Base-by-base conservation (phyloP, 164 flowering plant species). In the Stephania japonica region DNA sequence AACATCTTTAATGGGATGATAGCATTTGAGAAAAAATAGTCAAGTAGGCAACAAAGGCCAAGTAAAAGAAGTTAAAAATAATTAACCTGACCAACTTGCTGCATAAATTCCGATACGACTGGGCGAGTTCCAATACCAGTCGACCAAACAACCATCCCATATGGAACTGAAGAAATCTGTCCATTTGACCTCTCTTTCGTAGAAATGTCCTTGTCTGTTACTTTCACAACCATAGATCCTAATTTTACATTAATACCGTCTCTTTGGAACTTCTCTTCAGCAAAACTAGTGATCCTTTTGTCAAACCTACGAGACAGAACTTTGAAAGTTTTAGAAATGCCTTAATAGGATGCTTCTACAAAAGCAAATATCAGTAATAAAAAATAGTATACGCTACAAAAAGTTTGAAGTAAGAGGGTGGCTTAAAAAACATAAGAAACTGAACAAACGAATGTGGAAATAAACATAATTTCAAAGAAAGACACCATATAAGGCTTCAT, bases 131-230 rank as follows among this genome's bases (percentile, higher is more conserved):
- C 99, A 77, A 92, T 91, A 32, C 99, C 99, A 67, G 99, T 94
- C 64, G 99, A 94, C 99, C 99, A 94, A 65, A 92, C 94, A 80
- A 80, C 84, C 99, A 94, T 92, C 63, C 99, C 99, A 80, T 94
- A 94, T 12, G 99, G 98, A 59, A 86, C 71, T 11, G 90, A 75
- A 59, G 85, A 67, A 38, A 79, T 49, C 50, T 71, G 85, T 21
- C 91, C 97, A 42, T 62, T 82, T 56, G 86, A 82, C 67, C 80
- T 76, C 59, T 73, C 87, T 80, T 90, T 90, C 56, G 92, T 88
- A 47, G 81, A 84, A 73, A 95, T 91, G 73, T 81, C 91, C 73
- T 89, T 85, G 61, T 90, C 94, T 41, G 91, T 71, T 63, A 95
- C 98, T 65, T 87, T 85, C 18, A 83, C 83, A 50, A 95, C 99